Percentiles rank a stretch among this genome's conserved stretches.
These are phyloP conservation scores for Hemisphaericaspora xylanilytica DNA, from an alignment of 1,139 yeast genomes.

Conservation along the genomic window DNA sequence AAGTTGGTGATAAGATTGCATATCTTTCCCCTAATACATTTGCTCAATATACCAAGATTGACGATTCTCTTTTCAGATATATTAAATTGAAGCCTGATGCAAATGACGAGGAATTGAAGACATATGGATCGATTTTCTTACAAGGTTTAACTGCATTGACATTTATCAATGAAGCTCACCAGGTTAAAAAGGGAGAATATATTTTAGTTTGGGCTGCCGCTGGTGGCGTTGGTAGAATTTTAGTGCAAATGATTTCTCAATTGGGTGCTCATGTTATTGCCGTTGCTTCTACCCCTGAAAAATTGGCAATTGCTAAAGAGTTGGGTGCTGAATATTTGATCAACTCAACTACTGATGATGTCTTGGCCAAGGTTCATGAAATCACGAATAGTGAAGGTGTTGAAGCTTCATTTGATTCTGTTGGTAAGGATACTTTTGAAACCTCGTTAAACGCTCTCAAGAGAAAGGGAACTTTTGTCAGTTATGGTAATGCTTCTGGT, in stretches of 20 bases:
- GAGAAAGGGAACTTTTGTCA: slow-evolving; percentile 70
- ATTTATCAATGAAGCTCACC: slow-evolving; percentile 62
- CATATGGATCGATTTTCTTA: slow-evolving; percentile 58
- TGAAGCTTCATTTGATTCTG: slow-evolving; percentile 70
- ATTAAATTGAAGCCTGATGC: slow-evolving; percentile 49
- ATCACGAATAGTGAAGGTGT: slow-evolving; percentile 74
- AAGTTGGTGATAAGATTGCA: slow-evolving; percentile 73
- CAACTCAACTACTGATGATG: slow-evolving; percentile 57
- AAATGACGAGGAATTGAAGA: slow-evolving; percentile 46
- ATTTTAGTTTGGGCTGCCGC: slow-evolving; percentile 89
- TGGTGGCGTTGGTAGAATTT: slow-evolving; percentile 81
- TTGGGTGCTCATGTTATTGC: slow-evolving; percentile 83
- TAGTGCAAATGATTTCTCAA: slow-evolving; percentile 58
- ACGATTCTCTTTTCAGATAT: slow-evolving; percentile 25
- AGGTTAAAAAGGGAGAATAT: slow-evolving; percentile 64
- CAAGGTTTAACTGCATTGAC: slow-evolving; percentile 83
- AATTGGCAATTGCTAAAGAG: slow-evolving; percentile 55
- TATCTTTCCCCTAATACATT: slow-evolving; percentile 54
- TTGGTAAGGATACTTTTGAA: slow-evolving; percentile 78
- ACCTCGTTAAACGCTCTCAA: slow-evolving; percentile 59
- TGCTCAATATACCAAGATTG: slow-evolving; percentile 67
- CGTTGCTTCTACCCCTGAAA: slow-evolving; percentile 72
- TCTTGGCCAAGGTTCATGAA: slow-evolving; percentile 57
- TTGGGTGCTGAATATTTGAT: slow-evolving; percentile 76
- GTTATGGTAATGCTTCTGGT: slow-evolving; percentile 90